A percentile compares a stretch with the other conserved stretches of the same genome.
phyloP scores from a whole-genome alignment of 345 rosid species.

The Salix koriyanagi region DNA sequence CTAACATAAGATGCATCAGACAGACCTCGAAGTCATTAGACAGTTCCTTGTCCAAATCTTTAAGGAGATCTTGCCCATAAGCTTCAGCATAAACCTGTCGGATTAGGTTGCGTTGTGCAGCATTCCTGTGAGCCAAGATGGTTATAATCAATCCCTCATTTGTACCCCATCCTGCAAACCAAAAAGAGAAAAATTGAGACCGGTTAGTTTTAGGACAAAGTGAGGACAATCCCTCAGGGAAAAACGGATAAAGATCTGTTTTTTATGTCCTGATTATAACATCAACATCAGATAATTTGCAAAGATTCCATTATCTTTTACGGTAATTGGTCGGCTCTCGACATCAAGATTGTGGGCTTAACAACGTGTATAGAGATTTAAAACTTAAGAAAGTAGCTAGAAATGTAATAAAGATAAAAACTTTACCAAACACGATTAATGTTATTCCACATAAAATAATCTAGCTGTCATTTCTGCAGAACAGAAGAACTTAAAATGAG shows the following conservation, averaged over 20 bases:
- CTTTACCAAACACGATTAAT: not conserved
- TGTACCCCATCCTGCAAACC: slow-evolving; percentile 82
- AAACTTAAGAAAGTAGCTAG: too few species aligned
- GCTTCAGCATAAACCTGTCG: slow-evolving; percentile 55
- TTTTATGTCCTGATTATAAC: not conserved
- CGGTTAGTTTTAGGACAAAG: not conserved
- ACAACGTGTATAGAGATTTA: too few species aligned
- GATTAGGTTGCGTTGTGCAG: slow-evolving; percentile 61
- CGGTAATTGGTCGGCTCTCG: not conserved
- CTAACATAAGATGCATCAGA: not conserved
- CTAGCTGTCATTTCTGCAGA: not conserved
- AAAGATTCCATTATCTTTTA: not conserved
- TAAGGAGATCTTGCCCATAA: slow-evolving; percentile 75
- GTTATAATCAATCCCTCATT: slow-evolving; percentile 69
- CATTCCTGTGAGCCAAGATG: slow-evolving; percentile 76
- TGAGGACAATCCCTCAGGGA: not conserved
- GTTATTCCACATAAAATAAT: not conserved
- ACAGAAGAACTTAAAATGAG: not conserved
- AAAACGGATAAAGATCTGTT: not conserved
- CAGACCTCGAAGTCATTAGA: slow-evolving; percentile 85
- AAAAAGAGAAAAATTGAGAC: slow-evolving; percentile 1
- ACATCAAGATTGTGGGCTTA: too few species aligned
- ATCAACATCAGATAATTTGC: not conserved
- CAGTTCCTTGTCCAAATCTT: slow-evolving; percentile 65
- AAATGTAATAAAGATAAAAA: not conserved